A percentile compares a stretch with the other conserved stretches of the same genome.
phyloP scores from a whole-genome alignment of 805 yeast genomes.

The Ogataea naganishii region DNA sequence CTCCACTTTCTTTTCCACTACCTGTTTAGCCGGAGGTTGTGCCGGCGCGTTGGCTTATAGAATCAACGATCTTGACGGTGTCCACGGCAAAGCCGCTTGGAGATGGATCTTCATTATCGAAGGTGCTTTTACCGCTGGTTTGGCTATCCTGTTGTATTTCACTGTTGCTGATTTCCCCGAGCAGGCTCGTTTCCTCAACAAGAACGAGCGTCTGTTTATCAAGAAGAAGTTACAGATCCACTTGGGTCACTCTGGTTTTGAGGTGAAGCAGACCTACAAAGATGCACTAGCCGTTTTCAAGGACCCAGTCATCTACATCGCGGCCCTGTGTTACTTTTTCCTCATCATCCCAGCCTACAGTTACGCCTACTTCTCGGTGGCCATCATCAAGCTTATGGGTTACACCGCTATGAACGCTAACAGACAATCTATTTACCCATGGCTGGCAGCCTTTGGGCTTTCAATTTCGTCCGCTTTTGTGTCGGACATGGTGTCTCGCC shows the following conservation, averaged over 20 bases:
- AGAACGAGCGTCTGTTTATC: conserved; percentile 44
- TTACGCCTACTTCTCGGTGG: conserved; percentile 65
- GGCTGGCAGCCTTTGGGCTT: conserved; percentile 67
- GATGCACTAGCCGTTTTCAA: conserved; percentile 45
- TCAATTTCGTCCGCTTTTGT: conserved; percentile 52
- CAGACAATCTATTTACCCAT: conserved; percentile 77
- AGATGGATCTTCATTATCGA: conserved; percentile 36
- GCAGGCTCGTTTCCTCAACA: conserved; percentile 44
- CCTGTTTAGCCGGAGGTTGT: conserved; percentile 73
- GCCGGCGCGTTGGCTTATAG: conserved; percentile 68
- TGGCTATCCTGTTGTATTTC: conserved; percentile 28
- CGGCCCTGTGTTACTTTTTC: conserved; percentile 57
- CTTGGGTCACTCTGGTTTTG: conserved; percentile 40
- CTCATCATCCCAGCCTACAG: conserved; percentile 67
- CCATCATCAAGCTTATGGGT: conserved; percentile 53
- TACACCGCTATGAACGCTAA: conserved; percentile 69
- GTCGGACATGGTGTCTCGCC: conserved; percentile 43
- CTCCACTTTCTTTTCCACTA: conserved; percentile 60
- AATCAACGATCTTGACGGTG: conserved; percentile 45
- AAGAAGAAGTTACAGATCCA: conserved; percentile 53
- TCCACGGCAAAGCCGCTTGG: conserved; percentile 34
- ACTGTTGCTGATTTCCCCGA: conserved; percentile 67
- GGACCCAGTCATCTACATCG: conserved; percentile 49
- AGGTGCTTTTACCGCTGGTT: conserved; percentile 26
- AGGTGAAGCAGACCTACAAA: conserved; percentile 32